Base-by-base conservation (phyloP, 2,329 filamentous ascomycete species). In the Colletotrichum siamense region DNA sequence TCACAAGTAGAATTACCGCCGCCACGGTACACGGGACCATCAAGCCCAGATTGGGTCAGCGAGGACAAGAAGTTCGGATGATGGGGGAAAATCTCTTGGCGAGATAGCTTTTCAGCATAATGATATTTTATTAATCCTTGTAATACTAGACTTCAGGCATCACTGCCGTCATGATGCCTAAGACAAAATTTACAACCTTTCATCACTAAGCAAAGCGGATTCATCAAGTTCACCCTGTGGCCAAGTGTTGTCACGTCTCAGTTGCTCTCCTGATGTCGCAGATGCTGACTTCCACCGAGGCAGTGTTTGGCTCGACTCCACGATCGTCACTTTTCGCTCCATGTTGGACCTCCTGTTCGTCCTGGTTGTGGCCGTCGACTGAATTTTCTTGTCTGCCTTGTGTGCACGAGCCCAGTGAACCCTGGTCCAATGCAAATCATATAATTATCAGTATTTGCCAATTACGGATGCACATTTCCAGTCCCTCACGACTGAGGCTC, bases 61-160 rank as follows among this genome's bases (percentile, higher is more conserved):
- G 74, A 76, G 18, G 74, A 76, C 15, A 76, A 76, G 64, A 74
- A 74, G 65, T 44, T 69, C 8, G 74, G 65, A 69, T 69, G 49
- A 52, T 24, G 57, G 13, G 4, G 4, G 24, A 15, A n/a, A n/a
- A 13, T 10, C 28, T 49, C 32, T 72, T 36, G 70, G 74, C 70
- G 57, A 76, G 49, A 61, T 64, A 61, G 74, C 74, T 76, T 59
- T 74, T 76, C 70, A 76, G 70, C 70, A 74, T 73, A 52, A 76
- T 69, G 71, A 76, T 69, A 26, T 66, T 49, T 62, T 64, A 55
- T 74, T 61, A 62, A 71, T 71, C 26, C 5, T 69, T 76, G 74
- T 76, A 76, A 74, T 76, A 69, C 18, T 74, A 76, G 64, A 74
- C 71, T 69, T 39, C 30, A 34, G 70, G 64, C 74, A 66, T 28